phyloP scores from a whole-genome alignment of 306 rosid genomes.

The Albizia julibrissin region DNA sequence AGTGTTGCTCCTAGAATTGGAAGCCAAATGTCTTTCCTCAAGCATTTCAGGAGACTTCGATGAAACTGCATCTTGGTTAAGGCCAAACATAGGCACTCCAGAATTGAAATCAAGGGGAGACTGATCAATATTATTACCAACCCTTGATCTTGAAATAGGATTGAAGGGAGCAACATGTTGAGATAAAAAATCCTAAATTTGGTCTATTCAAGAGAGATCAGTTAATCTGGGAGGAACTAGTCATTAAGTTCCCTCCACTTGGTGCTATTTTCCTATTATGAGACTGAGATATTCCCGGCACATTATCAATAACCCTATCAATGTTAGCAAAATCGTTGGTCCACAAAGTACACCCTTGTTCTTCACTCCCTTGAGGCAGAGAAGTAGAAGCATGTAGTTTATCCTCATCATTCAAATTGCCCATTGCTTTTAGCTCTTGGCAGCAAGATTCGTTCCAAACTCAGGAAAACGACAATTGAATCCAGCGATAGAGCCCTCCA shows the following conservation, averaged over 20 bases:
- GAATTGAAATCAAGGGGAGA: slow-evolving; percentile 33
- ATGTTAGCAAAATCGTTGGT: not conserved
- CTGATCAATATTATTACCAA: slow-evolving; percentile 12
- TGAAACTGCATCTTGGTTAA: no score
- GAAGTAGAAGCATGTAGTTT: slow-evolving; percentile 12
- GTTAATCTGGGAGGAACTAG: slow-evolving; percentile 31
- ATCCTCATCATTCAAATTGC: not conserved
- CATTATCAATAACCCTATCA: slow-evolving; percentile 9
- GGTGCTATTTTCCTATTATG: not conserved
- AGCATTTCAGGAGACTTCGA: no score
- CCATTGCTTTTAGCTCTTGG: no score
- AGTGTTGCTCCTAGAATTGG: no score
- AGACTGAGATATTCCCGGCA: slow-evolving; percentile 28
- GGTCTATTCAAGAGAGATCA: not conserved
- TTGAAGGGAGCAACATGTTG: slow-evolving; percentile 28
- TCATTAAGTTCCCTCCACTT: slow-evolving; percentile 15
- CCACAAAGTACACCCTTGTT: not conserved
- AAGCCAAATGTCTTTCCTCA: no score
- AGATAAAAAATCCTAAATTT: slow-evolving; percentile 10
- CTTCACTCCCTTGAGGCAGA: slow-evolving; percentile 26
- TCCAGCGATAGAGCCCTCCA: no score
- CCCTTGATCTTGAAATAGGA: not conserved
- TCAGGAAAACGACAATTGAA: no score
- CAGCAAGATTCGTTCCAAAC: no score
- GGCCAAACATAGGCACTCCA: slow-evolving; percentile 19